phyloP scores from a whole-genome alignment of 257 asterid genomes.

The Salvia splendens region DNA sequence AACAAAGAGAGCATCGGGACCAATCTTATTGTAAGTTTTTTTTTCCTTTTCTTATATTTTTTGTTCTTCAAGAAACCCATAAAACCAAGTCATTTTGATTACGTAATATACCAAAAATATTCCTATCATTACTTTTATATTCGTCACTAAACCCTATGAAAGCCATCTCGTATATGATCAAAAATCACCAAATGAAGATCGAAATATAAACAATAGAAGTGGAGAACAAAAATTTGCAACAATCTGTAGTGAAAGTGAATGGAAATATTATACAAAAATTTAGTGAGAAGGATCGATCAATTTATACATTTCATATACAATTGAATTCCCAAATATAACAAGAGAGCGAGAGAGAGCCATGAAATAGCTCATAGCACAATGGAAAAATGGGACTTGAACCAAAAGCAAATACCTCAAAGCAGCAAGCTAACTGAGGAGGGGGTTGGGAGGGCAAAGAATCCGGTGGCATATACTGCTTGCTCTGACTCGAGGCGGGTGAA shows the following conservation, averaged over 20 bases:
- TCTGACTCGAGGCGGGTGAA: constrained; percentile 24
- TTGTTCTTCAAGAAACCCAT: too few relatives aligned
- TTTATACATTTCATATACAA: constrained; percentile 46
- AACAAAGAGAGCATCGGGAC: too few relatives aligned
- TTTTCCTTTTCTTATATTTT: too few relatives aligned
- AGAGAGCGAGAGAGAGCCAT: constrained; percentile 24
- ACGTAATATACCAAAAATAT: too few relatives aligned
- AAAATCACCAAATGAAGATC: neutral
- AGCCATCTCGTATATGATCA: neutral
- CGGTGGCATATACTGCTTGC: constrained; percentile 27
- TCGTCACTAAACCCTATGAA: neutral
- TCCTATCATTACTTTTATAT: too few relatives aligned
- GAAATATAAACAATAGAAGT: neutral
- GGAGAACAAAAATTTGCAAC: neutral
- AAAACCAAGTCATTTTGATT: too few relatives aligned
- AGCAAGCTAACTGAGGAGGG: constrained; percentile 24
- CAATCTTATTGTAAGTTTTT: too few relatives aligned
- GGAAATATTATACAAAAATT: constrained; percentile 40
- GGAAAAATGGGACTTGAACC: constrained; percentile 17
- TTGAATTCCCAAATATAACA: constrained; percentile 27
- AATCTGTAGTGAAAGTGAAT: constrained; percentile 2
- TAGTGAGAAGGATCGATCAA: constrained; percentile 26
- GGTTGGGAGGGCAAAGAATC: constrained; percentile 22
- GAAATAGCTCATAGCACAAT: constrained; percentile 14
- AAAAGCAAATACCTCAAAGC: constrained; percentile 24